Conservation (phyloP, 2,329 filamentous ascomycete genomes). For the Neoascochyta sp. region DNA sequence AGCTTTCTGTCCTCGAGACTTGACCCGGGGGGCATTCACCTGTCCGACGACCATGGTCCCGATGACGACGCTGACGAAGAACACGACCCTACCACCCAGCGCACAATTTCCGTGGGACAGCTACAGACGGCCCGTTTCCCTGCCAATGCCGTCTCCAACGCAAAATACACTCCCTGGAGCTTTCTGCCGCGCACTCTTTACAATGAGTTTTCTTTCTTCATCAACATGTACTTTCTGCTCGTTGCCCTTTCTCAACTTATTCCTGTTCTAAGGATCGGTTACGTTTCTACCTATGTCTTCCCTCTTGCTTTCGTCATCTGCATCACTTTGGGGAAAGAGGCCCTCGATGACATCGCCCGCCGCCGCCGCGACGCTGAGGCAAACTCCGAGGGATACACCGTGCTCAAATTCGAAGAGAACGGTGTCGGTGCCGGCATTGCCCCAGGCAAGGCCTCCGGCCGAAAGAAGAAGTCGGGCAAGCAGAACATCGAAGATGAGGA, state of each 20-base stretch:
- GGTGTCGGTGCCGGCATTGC: constrained; percentile 35
- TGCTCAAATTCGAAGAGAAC: constrained; percentile 67
- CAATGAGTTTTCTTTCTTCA: constrained; percentile 99
- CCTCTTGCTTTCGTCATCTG: constrained; percentile 86
- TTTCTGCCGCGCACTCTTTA: constrained; percentile 93
- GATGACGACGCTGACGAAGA: constrained; percentile 46
- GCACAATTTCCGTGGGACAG: constrained; percentile 72
- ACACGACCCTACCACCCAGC: constrained; percentile 63
- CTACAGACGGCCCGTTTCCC: constrained; percentile 73
- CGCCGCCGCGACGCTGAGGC: constrained; percentile 86
- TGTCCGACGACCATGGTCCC: constrained; percentile 17
- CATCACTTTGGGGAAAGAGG: constrained; percentile 94
- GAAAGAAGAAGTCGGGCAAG: constrained; percentile 33
- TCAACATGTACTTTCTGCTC: constrained; percentile 98
- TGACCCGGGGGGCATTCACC: constrained; percentile 22
- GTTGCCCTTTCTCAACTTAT: constrained; percentile 93
- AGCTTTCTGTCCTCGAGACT: constrained; percentile 55
- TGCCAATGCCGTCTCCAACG: constrained; percentile 88
- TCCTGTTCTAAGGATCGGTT: constrained; percentile 84
- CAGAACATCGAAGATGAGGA: constrained; percentile 65
- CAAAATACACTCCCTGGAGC: constrained; percentile 93
- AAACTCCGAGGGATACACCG: constrained; percentile 83
- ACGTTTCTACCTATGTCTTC: constrained; percentile 89
- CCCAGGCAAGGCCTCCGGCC: constrained; percentile 23
- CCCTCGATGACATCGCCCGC: constrained; percentile 84